phyloP scores from a whole-genome alignment of 768 basidiomycete genomes.

The Kwoniella mangroviensis region DNA sequence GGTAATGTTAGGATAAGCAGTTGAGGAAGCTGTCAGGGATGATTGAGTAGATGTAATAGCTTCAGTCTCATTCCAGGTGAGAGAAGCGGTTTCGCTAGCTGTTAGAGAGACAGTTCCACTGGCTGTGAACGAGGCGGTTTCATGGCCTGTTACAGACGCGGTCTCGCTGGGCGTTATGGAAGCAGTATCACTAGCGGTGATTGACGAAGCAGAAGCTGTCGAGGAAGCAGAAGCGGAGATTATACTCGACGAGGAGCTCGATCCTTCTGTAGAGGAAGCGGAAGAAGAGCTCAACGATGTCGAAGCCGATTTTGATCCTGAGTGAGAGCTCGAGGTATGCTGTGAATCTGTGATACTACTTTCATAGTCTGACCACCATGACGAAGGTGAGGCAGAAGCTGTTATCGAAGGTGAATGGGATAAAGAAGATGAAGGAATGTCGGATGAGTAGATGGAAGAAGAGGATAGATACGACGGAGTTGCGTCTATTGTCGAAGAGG shows the following conservation, averaged over 20 bases:
- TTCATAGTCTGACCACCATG: conserved; percentile 1
- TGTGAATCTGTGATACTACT: conserved; percentile 10
- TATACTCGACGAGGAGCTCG: conserved; percentile 30
- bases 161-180: conserved; percentile 15
- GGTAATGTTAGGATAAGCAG: conserved; percentile 6
- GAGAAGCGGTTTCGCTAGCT: conserved; percentile 5
- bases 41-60: conserved; percentile 10
- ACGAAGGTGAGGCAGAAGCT: conserved; percentile 4
- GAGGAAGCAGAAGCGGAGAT: conserved; percentile 23
- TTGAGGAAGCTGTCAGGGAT: conserved; percentile 10
- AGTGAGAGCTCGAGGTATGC: conserved; percentile 6
- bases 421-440: conserved; percentile 5
- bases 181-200: conserved; percentile 7
- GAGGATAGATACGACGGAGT: background rate
- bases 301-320: conserved; percentile 23
- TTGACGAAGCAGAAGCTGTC: conserved; percentile 10
- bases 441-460: conserved; percentile 17
- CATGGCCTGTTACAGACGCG: conserved; percentile 4
- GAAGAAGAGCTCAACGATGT: conserved; percentile 27
- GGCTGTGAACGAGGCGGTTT: conserved; percentile 9
- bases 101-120: conserved; percentile 4
- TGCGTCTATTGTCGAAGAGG: conserved; percentile 13
- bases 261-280: conserved; percentile 25
- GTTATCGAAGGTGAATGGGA: conserved; percentile 11
- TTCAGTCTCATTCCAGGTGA: conserved; percentile 7